Percentiles rank a stretch among this genome's conserved stretches.
Evolutionary conservation across 2,329 filamentous ascomycete genomes (phyloP).

Genomic region (Fusarium nygamai): DNA sequence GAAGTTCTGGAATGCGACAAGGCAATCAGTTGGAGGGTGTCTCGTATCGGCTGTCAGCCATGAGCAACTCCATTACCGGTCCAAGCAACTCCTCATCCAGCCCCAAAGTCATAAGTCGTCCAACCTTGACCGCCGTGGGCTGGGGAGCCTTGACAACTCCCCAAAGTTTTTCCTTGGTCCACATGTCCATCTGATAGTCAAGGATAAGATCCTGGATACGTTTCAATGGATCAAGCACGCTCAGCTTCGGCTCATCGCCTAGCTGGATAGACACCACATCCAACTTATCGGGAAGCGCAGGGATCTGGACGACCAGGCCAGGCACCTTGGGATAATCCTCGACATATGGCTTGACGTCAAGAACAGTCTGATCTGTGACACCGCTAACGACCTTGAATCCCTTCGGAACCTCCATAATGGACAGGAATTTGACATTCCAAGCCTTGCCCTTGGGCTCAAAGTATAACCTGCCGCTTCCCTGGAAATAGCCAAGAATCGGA

Average conservation of each 20-base stretch:
- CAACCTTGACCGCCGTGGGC: conserved; percentile 32
- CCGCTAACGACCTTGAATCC: background rate
- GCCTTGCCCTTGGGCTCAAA: background rate
- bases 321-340: conserved; percentile 23
- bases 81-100: conserved; percentile 39
- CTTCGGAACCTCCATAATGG: background rate
- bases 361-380: background rate
- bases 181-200: conserved; percentile 44
- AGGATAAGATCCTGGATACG: conserved; percentile 32
- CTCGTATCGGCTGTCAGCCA: conserved; percentile 39
- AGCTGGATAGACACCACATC: background rate
- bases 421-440: conserved; percentile 34
- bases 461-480: conserved; percentile 10
- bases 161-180: conserved; percentile 42
- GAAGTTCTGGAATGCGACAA: background rate
- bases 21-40: background rate
- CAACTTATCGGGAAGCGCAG: background rate
- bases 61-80: conserved; percentile 41
- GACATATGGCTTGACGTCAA: background rate
- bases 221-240: conserved; percentile 20
- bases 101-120: conserved; percentile 38
- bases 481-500: background rate
- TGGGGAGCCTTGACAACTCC: conserved; percentile 23
- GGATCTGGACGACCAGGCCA: conserved; percentile 24
- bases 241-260: conserved; percentile 10